Conservation (phyloP, 1,139 yeast species). For the Debaryomycetaceae sp. region DNA sequence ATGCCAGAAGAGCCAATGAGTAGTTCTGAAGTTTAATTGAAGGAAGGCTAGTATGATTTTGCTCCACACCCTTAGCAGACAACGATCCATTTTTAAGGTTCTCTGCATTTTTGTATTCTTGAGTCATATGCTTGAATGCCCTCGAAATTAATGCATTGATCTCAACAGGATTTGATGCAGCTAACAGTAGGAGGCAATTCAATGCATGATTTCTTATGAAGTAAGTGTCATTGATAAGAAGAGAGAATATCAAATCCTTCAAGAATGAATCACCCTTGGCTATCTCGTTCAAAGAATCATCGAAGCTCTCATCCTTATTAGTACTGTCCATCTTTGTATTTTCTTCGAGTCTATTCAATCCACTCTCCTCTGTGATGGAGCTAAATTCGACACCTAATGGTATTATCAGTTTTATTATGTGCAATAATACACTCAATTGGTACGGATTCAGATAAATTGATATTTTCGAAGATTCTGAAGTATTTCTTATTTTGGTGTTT, state of each 20-base stretch:
- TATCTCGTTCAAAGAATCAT: conserved; percentile 14
- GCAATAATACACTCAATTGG: conserved; percentile 30
- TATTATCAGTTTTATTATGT: conserved; percentile 28
- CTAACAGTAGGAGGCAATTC: conserved; percentile 29
- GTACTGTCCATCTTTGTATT: conserved; percentile 9
- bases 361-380: conserved; percentile 10
- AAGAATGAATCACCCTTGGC: conserved; percentile 21
- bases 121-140: conserved; percentile 30
- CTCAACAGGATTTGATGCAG: conserved; percentile 30
- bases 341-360: conserved; percentile 7
- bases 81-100: not conserved
- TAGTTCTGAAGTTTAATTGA: conserved; percentile 27
- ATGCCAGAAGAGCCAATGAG: conserved; percentile 36
- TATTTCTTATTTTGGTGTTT: conserved; percentile 13
- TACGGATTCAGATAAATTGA: conserved; percentile 35
- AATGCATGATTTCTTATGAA: conserved; percentile 38
- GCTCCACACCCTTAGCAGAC: conserved; percentile 9
- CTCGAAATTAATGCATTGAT: conserved; percentile 34
- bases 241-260: conserved; percentile 27
- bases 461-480: conserved; percentile 19
- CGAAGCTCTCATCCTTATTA: conserved; percentile 13
- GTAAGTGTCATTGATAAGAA: conserved; percentile 31
- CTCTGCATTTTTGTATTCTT: conserved; percentile 23
- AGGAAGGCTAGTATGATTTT: conserved; percentile 20
- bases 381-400: conserved; percentile 39